A percentile compares a stretch with the other conserved stretches of the same genome.
phyloP scores from a whole-genome alignment of 495 filamentous ascomycete species.

The Aspergillus carlsbadensis region DNA sequence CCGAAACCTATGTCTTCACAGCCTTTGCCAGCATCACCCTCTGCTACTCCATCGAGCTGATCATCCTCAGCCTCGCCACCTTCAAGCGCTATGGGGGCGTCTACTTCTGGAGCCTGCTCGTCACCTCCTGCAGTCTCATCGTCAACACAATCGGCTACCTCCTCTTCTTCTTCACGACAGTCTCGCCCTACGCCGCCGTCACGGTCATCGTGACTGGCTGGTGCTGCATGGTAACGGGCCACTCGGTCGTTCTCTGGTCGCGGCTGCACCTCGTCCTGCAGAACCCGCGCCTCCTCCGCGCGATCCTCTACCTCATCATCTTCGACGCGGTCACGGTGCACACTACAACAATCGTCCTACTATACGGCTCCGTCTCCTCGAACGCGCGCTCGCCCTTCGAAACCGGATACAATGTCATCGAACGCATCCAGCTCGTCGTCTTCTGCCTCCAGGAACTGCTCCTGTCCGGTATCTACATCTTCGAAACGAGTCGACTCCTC shows the following conservation, averaged over 20 bases:
- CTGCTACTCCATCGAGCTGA: too few species aligned
- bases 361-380: slow-evolving; percentile 34
- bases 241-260: slow-evolving; percentile 50
- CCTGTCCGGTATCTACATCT: slow-evolving; percentile 58
- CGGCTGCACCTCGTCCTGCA: slow-evolving; percentile 47
- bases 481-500: slow-evolving; percentile 46
- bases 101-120: too few species aligned
- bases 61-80: too few species aligned
- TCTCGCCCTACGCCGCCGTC: slow-evolving; percentile 15
- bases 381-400: slow-evolving; percentile 24
- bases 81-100: too few species aligned
- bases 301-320: slow-evolving; percentile 43
- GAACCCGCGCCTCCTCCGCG: slow-evolving; percentile 30
- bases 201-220: slow-evolving; percentile 43
- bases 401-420: slow-evolving; percentile 46
- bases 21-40: too few species aligned
- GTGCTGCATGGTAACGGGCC: slow-evolving; percentile 49
- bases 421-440: slow-evolving; percentile 43
- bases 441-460: slow-evolving; percentile 57
- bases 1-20: too few species aligned
- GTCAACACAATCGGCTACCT: too few species aligned
- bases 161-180: too few species aligned
- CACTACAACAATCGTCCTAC: slow-evolving; percentile 38
- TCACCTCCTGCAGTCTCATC: too few species aligned
- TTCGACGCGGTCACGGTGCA: slow-evolving; percentile 44